Percentiles rank a stretch among this genome's conserved stretches.
Conservation (phyloP, 2,329 filamentous ascomycete genomes). For the Claviceps sp. region DNA sequence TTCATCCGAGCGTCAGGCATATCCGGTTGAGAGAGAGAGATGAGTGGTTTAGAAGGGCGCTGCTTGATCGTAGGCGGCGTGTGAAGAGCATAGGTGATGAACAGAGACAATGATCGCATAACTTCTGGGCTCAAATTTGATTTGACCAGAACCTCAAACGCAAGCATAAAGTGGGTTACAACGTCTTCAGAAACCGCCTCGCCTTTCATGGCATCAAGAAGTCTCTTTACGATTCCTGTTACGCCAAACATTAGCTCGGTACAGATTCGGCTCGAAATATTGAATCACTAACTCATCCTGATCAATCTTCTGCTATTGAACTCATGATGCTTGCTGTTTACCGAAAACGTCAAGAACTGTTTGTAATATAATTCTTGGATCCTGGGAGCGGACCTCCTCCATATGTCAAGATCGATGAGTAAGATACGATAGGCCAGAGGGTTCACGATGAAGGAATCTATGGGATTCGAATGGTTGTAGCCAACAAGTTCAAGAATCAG, state of each 20-base stretch:
- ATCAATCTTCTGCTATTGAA: constrained; percentile 82
- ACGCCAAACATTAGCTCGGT: constrained; percentile 8
- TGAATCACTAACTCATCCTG: constrained; percentile 62
- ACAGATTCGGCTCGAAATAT: not conserved
- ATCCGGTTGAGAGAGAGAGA: constrained; percentile 24
- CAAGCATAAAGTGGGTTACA: constrained; percentile 61
- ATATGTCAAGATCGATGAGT: constrained; percentile 84
- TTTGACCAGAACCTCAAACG: constrained; percentile 67
- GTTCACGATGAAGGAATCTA: constrained; percentile 89
- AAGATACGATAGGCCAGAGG: constrained; percentile 87
- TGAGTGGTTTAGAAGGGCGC: constrained; percentile 36
- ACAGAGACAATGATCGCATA: constrained; percentile 75
- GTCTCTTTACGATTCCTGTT: constrained; percentile 72
- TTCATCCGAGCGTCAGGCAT: constrained; percentile 27
- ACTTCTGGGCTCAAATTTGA: constrained; percentile 75
- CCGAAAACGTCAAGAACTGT: constrained; percentile 78
- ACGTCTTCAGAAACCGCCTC: constrained; percentile 63
- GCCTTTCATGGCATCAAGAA: constrained; percentile 81
- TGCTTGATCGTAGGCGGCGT: constrained; percentile 32
- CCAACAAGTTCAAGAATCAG: constrained; percentile 78
- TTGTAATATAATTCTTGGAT: constrained; percentile 86
- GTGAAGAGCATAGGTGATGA: constrained; percentile 86
- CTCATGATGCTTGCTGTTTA: constrained; percentile 80
- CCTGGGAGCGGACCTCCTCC: constrained; percentile 63
- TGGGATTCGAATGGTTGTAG: constrained; percentile 65